phyloP scores from a whole-genome alignment of 257 asterid genomes.

The Solanum lycopersicoides region DNA sequence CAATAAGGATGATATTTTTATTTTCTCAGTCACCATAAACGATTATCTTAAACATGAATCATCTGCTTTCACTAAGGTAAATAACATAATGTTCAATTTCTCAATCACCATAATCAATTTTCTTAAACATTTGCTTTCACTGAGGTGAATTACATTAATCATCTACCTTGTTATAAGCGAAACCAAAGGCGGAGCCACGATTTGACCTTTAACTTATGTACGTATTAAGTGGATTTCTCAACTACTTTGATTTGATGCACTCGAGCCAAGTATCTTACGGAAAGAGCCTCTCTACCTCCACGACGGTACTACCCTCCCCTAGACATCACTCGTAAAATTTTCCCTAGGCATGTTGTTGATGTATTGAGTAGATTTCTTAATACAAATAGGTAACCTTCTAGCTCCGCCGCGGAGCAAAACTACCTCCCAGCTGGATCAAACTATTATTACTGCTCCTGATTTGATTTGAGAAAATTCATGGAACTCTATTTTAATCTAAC shows the following conservation, averaged over 20 bases:
- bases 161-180: background rate
- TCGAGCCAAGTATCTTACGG: fast-evolving
- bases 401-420: background rate
- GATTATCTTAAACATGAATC: background rate
- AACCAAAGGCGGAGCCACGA: background rate
- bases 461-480: background rate
- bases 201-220: background rate
- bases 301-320: background rate
- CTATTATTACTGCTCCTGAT: background rate
- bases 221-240: background rate
- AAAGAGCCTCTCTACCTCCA: background rate
- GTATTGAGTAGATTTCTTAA: background rate
- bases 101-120: background rate
- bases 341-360: background rate
- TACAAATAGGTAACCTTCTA: background rate
- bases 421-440: background rate
- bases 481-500: background rate
- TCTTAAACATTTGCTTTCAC: background rate
- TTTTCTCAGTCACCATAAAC: background rate
- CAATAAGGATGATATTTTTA: background rate
- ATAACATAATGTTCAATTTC: background rate
- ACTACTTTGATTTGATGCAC: background rate
- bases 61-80: background rate
- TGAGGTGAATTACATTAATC: background rate
- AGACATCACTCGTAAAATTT: background rate